A percentile compares a stretch with the other conserved stretches of the same genome.
phyloP scores from a whole-genome alignment of 164 flowering plant species.

The Macadamia tetraphylla region DNA sequence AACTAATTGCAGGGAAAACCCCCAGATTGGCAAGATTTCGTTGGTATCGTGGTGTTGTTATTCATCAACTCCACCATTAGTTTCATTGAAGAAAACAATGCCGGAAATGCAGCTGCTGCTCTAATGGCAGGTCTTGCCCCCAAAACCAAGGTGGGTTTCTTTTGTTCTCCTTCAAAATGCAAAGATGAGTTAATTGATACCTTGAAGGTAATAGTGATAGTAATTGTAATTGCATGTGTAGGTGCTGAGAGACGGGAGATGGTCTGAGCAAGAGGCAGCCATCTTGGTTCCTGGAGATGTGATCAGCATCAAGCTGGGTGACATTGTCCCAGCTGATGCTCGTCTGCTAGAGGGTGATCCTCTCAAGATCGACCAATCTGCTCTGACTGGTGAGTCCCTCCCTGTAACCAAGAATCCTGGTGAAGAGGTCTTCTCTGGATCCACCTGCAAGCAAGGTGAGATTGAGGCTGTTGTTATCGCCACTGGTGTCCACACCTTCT shows the following conservation, averaged over 20 bases:
- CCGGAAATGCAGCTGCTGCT: slow-evolving; percentile 29
- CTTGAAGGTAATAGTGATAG: too few relatives aligned
- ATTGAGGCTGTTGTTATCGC: slow-evolving; percentile 31
- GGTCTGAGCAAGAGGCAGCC: slow-evolving; percentile 29
- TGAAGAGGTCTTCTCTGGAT: slow-evolving; percentile 28
- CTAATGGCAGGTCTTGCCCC: slow-evolving; percentile 32
- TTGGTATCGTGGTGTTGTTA: slow-evolving; percentile 24
- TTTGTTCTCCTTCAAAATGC: background rate
- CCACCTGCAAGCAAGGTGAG: slow-evolving; percentile 33
- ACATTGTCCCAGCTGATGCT: slow-evolving; percentile 30
- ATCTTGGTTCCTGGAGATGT: slow-evolving; percentile 27
- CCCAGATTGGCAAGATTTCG: slow-evolving; percentile 28
- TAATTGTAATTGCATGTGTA: background rate
- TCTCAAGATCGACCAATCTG: slow-evolving; percentile 27
- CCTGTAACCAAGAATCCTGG: slow-evolving; percentile 26
- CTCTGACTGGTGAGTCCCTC: slow-evolving; percentile 29
- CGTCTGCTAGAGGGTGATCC: slow-evolving; percentile 27
- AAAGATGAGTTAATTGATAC: too few relatives aligned
- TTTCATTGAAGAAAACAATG: slow-evolving; percentile 29
- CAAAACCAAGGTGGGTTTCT: slow-evolving; percentile 20
- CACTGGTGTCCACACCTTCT: slow-evolving; percentile 33
- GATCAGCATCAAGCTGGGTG: slow-evolving; percentile 30
- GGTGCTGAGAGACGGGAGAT: slow-evolving; percentile 28
- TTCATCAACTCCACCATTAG: slow-evolving; percentile 29
- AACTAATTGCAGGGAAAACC: slow-evolving; percentile 19